Base-by-base conservation (phyloP, 164 flowering plant genomes). In the Umbilicus rupestris region DNA sequence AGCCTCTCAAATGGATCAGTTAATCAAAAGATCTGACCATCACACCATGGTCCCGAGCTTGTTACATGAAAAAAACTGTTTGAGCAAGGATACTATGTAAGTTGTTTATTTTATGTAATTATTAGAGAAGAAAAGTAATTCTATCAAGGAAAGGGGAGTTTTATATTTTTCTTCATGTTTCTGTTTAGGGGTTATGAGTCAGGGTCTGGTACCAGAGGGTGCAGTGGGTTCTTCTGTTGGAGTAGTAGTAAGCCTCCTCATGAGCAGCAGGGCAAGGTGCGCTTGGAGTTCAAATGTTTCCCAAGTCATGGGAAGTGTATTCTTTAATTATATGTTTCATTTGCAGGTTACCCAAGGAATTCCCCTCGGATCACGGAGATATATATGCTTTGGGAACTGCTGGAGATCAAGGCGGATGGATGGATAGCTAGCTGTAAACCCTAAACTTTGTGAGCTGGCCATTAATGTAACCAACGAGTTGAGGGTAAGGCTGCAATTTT, bases 41-140 rank as follows among this genome's bases (percentile, higher is more conserved):
- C 76, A 64, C 71, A 79, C 91, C n/a, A 77, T 87, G 59, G 82
- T 97, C 30, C 99, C 99, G 57, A 95, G 99, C 77, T 73, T 85
- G 66, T 72, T 95, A 77, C 97, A 95, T 68, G 78, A 79, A 66
- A 75, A 68, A 71, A 82, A 70, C 72, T 77, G 66, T 73, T 66
- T 72, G 60, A 79, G 62, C 76, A 85, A 82, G 77, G 98, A 94
- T 28, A 80, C 65, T 76, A 75, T 76, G 98, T 90, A 69, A 94
- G 97, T 87, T 62, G 66, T 39, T 66, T 42, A 14, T 31, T 60
- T 24, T 20, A n/a, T 41, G 1, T 16, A 35, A 31, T 3, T 9
- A 8, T 62, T 62, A 33, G 19, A 17, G 6, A 7, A 33, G n/a
- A 33, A 17, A 20, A 19, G 42, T 33, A 29, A n/a, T 62, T 62